phyloP scores from a whole-genome alignment of 208 protist genomes.

The Porcisia hertigi region DNA sequence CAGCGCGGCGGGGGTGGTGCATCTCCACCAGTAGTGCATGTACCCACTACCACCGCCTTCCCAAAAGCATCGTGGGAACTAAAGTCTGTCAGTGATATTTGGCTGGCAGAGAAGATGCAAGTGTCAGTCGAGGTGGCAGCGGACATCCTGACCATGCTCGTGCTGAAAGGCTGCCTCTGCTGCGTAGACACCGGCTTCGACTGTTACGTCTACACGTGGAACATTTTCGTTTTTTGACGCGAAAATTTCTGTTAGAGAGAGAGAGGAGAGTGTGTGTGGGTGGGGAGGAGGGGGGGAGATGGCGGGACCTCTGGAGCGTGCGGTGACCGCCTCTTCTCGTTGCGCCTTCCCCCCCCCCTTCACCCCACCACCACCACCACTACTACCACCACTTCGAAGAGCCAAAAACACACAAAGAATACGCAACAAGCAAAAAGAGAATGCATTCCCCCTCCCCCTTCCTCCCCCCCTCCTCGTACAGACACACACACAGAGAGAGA shows the following conservation, averaged over 20 bases:
- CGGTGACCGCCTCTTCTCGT: too few species aligned
- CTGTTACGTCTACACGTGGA: conserved; percentile 76
- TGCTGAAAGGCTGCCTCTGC: conserved; percentile 63
- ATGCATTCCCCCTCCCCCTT: too few species aligned
- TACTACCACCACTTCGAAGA: too few species aligned
- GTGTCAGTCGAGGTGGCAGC: conserved; percentile 52
- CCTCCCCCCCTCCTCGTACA: too few species aligned
- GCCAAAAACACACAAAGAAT: too few species aligned
- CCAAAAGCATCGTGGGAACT: conserved; percentile 36
- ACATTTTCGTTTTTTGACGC: conserved; percentile 76
- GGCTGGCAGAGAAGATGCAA: conserved; percentile 58
- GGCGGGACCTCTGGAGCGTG: too few species aligned
- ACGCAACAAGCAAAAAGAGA: too few species aligned
- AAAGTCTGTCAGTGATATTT: conserved; percentile 62
- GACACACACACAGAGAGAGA: too few species aligned
- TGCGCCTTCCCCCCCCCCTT: too few species aligned
- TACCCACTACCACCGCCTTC: conserved; percentile 39
- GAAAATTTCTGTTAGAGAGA: background rate
- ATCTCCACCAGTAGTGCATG: conserved; percentile 11
- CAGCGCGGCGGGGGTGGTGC: background rate
- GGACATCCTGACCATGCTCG: conserved; percentile 61
- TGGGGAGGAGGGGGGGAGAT: background rate
- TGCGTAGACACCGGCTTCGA: conserved; percentile 72
- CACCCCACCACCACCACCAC: too few species aligned
- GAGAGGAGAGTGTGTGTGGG: background rate